These are phyloP conservation scores for Phalaenopsis equestris DNA, from an alignment of 106 monocot species.

Conservation along the genomic window DNA sequence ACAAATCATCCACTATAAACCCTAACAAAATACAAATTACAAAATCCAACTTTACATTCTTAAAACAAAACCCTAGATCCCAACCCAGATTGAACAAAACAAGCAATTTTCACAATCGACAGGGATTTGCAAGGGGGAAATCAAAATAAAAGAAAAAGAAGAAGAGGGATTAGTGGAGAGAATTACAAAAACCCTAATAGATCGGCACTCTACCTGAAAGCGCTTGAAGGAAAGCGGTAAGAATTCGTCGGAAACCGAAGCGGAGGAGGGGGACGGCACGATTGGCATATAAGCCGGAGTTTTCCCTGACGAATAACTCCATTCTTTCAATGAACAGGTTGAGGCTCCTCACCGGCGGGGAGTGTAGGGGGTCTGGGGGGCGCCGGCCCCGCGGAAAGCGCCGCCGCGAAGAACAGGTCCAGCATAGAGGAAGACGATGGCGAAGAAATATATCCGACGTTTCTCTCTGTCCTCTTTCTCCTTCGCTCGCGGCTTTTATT, in stretches of 20 bases:
- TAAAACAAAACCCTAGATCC: neutral
- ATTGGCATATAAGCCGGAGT: constrained; percentile 12
- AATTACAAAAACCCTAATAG: neutral
- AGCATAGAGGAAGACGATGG: constrained; percentile 29
- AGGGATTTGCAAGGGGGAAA: neutral
- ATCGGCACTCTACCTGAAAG: neutral
- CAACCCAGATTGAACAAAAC: neutral
- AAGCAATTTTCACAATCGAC: neutral
- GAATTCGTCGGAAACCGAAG: constrained; percentile 39
- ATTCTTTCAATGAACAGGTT: constrained; percentile 60
- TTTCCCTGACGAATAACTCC: constrained; percentile 40
- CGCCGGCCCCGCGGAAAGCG: constrained; percentile 88
- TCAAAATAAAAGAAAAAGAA: neutral
- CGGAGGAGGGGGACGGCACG: constrained; percentile 29
- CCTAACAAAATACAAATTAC: too few relatives aligned
- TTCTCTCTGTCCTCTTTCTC: too few relatives aligned
- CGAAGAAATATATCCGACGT: neutral
- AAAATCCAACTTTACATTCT: too few relatives aligned
- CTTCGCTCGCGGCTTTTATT: too few relatives aligned
- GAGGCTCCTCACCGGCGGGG: constrained; percentile 75
- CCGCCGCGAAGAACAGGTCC: constrained; percentile 63
- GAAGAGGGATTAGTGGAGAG: neutral
- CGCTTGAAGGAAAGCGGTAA: constrained; percentile 21
- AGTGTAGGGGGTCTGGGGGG: too few relatives aligned
- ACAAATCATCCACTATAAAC: too few relatives aligned